phyloP scores from a whole-genome alignment of 768 basidiomycete genomes.

The Russula lepida region DNA sequence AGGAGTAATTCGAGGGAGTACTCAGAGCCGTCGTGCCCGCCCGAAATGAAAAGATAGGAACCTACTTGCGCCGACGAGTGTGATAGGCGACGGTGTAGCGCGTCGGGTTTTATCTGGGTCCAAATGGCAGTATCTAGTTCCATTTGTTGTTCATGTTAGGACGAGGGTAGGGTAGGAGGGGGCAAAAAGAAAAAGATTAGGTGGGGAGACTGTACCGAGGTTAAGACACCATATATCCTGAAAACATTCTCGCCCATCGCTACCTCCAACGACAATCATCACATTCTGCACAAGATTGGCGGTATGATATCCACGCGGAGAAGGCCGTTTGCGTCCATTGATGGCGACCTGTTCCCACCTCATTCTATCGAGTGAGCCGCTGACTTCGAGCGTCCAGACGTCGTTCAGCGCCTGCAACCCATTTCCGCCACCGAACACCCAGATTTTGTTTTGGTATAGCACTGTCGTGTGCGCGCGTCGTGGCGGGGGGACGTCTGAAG shows the following conservation, averaged over 20 bases:
- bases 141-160: background rate
- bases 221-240: conserved; percentile 83
- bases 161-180: too few species aligned
- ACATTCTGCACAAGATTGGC: conserved; percentile 78
- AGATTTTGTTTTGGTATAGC: conserved; percentile 59
- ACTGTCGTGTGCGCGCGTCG: conserved; percentile 87
- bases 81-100: conserved; percentile 55
- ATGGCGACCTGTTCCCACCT: conserved; percentile 56
- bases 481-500: conserved; percentile 31
- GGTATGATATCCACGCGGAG: conserved; percentile 80
- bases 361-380: conserved; percentile 34
- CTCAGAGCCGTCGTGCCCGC: conserved; percentile 75
- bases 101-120: conserved; percentile 37
- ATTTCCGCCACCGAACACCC: conserved; percentile 92
- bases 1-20: conserved; percentile 71
- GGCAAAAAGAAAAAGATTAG: too few species aligned
- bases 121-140: conserved; percentile 27
- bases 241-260: conserved; percentile 83
- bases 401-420: conserved; percentile 86
- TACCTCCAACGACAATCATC: conserved; percentile 87
- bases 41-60: conserved; percentile 82
- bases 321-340: conserved; percentile 42
- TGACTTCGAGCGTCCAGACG: conserved; percentile 77
- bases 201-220: conserved; percentile 50
- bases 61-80: conserved; percentile 89